Evolutionary conservation across 352 stramenopile genomes (phyloP).

Genomic region (Plasmopara viticola): DNA sequence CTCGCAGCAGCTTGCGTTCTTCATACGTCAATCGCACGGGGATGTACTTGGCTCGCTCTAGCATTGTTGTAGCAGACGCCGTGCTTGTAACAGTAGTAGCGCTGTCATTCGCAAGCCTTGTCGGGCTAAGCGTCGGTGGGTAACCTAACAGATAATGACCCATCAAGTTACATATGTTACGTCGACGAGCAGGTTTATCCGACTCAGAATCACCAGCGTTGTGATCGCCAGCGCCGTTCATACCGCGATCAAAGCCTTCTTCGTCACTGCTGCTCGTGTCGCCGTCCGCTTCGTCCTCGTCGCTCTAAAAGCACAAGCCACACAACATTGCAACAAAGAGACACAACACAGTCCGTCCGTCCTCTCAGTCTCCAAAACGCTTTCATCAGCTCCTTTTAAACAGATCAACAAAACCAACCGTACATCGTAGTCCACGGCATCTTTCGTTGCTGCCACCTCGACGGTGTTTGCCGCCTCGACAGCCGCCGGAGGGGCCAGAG

Average conservation of each 20-base stretch:
- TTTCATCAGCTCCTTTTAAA: no score
- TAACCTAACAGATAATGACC: conserved; percentile 80
- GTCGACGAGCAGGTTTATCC: conserved; percentile 32
- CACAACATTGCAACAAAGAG: no score
- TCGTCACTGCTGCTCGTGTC: conserved; percentile 42
- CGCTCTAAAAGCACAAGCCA: conserved; percentile 17
- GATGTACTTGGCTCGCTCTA: conserved; percentile 93
- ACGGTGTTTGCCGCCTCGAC: background rate
- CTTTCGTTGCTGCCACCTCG: conserved; percentile 16
- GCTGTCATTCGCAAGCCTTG: conserved; percentile 14
- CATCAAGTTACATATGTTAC: conserved; percentile 88
- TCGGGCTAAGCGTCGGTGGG: conserved; percentile 26
- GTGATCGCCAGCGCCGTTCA: conserved; percentile 18
- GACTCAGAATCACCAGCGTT: conserved; percentile 26
- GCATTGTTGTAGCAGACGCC: conserved; percentile 38
- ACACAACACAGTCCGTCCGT: no score
- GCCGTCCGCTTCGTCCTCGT: conserved; percentile 40
- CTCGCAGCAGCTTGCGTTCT: conserved; percentile 91
- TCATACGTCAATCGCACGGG: conserved; percentile 93
- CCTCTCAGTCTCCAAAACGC: no score
- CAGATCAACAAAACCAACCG: conserved; percentile 1
- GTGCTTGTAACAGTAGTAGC: background rate
- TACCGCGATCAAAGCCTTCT: conserved; percentile 10
- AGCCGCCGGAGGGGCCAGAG: conserved; percentile 9
- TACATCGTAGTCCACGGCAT: conserved; percentile 31